A percentile compares a stretch with the other conserved stretches of the same genome.
phyloP scores from a whole-genome alignment of 179 eudicot species.

The Dionaea muscipula region DNA sequence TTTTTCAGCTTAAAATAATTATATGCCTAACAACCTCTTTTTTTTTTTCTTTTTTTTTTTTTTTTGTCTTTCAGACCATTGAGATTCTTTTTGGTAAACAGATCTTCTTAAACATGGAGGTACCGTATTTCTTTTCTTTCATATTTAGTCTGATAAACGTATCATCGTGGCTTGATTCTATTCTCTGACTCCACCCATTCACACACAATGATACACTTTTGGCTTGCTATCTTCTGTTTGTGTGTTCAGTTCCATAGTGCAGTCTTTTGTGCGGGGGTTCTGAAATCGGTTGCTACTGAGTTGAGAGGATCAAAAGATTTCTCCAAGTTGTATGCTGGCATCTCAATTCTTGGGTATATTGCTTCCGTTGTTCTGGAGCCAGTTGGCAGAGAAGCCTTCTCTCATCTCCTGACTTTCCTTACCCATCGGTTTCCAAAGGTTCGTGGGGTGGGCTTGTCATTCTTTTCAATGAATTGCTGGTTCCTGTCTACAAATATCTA shows the following conservation, averaged over 20 bases:
- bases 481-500: background rate
- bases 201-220: no score
- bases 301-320: slow-evolving; percentile 79
- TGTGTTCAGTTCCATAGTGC: slow-evolving; percentile 50
- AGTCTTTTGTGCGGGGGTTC: slow-evolving; percentile 55
- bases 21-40: no score
- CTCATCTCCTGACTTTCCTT: slow-evolving; percentile 64
- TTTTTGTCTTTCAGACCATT: slow-evolving; percentile 62
- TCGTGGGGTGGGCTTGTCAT: slow-evolving; percentile 4
- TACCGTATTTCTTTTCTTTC: no score
- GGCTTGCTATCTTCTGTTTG: slow-evolving; percentile 8
- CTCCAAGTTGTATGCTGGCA: slow-evolving; percentile 77
- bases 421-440: slow-evolving; percentile 96
- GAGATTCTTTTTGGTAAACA: slow-evolving; percentile 83
- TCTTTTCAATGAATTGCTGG: background rate
- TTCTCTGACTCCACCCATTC: no score
- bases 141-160: no score
- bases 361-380: slow-evolving; percentile 60
- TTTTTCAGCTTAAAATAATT: no score
- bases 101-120: slow-evolving; percentile 82
- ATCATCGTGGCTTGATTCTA: no score
- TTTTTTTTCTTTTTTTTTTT: background rate
- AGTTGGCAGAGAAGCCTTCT: slow-evolving; percentile 49
- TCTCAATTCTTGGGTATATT: slow-evolving; percentile 79
- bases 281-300: slow-evolving; percentile 61